Evolutionary conservation across 176 grass and related monocot species (phyloP), one percentile per base, ranked within the genome.

Genomic region (Stipa capillata): DNA sequence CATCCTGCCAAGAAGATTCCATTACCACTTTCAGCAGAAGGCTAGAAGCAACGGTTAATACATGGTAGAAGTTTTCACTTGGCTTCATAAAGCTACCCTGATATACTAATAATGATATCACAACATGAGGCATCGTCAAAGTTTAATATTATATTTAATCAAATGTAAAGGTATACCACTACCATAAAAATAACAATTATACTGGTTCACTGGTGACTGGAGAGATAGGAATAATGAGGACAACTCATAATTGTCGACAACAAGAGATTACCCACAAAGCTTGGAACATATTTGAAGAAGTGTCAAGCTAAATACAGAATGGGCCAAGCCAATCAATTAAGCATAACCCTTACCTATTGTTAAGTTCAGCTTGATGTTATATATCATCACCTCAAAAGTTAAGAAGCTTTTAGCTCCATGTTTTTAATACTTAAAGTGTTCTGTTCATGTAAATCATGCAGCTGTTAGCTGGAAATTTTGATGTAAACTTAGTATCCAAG

Each of bases 1-100:
- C 89, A 92, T 97, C 94, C 94, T 97, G 80, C 33, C 33, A 72
- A 79, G 32, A 13, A 92, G 33, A 62, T 7, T 59, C 1, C 11
- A 72, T 25, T 29, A 84, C 21, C 8, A n/a, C 8, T 59, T 56
- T 67, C 17, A 51, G 43, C 61, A 81, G 50, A 78, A 68, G 39
- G 45, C 6, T 12, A 50, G 16, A 77, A 68, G 33, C 84, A 87
- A 87, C 0, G 20, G 21, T 59, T 77, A 42, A 69, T 33, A 56
- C 51, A 54, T 44, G 11, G 28, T 42, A 61, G 43, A 74, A 1
- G 27, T 43, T 54, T 80, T 84, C 52, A 33, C 57, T 60, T 65
- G 34, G 65, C 42, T 65, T 65, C 1, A 1, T 75, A 42, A 29
- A 79, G 20, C 13, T 64, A 76, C 53, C 17, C 5, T 63, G 25